Evolutionary conservation across 306 rosid genomes (phyloP).

Genomic region (Lathyrus tuberosus): DNA sequence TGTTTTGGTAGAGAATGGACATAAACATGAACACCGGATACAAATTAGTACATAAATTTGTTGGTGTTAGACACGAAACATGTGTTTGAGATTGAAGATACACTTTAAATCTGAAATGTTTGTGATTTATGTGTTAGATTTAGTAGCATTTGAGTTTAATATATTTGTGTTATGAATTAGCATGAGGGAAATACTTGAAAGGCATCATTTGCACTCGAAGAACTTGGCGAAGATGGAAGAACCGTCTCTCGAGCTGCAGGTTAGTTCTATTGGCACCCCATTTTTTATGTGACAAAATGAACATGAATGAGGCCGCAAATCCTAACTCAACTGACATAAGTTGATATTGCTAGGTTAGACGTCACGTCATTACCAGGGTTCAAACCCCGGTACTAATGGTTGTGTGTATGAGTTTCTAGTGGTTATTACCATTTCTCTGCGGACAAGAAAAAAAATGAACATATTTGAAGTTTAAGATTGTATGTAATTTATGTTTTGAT

Average conservation of each 20-base stretch:
- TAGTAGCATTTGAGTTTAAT: slow-evolving; percentile 28
- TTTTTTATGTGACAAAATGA: not conserved
- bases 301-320: not conserved
- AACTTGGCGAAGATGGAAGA: slow-evolving; percentile 69
- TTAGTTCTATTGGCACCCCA: slow-evolving; percentile 22
- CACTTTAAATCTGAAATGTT: not conserved
- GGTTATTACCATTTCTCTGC: no score
- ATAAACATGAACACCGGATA: no score
- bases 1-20: no score
- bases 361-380: no score
- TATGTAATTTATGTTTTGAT: not conserved
- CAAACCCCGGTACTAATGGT: no score
- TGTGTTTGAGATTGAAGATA: no score
- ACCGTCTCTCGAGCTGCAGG: slow-evolving; percentile 95
- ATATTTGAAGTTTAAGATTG: not conserved
- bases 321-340: no score
- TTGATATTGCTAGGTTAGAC: no score
- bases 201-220: slow-evolving; percentile 77
- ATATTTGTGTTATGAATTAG: slow-evolving; percentile 45
- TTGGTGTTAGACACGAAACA: no score
- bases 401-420: no score
- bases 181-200: slow-evolving; percentile 79
- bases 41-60: no score
- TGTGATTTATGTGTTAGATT: not conserved
- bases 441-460: not conserved